These are phyloP conservation scores for Pseudonitzschia delicatissima DNA, from an alignment of 108 stramenopile species.

Conservation along the genomic window DNA sequence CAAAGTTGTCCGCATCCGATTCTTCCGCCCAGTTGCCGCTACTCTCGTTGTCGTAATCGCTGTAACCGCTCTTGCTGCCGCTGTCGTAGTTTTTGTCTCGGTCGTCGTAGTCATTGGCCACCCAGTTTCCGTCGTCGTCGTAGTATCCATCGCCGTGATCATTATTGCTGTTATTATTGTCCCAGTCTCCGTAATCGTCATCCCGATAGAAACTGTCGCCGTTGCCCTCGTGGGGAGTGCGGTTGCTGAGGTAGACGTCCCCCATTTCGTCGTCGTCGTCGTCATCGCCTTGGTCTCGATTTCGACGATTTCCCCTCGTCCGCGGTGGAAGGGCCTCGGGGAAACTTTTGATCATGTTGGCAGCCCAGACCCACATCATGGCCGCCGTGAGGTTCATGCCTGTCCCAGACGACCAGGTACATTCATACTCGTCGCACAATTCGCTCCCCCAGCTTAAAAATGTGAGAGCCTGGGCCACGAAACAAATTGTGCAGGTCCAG, in stretches of 20 bases:
- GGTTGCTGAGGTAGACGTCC: not conserved
- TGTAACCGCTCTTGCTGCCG: not conserved
- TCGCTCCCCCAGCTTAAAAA: constrained; percentile 38
- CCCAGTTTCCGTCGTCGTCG: constrained; percentile 14
- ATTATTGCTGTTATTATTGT: not conserved
- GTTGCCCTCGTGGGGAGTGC: constrained; percentile 13
- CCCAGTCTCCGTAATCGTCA: not conserved
- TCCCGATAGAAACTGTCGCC: constrained; percentile 4
- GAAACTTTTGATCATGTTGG: constrained; percentile 43
- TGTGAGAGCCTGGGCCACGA: constrained; percentile 26
- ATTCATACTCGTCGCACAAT: constrained; percentile 31
- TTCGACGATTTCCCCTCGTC: not conserved
- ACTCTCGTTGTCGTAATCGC: not conserved
- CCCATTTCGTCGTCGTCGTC: not conserved
- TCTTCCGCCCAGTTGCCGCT: not conserved
- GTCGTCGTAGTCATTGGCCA: constrained; percentile 5
- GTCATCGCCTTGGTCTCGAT: constrained; percentile 14
- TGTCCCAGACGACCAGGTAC: constrained; percentile 34
- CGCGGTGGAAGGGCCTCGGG: constrained; percentile 35
- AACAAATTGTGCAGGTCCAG: constrained; percentile 42
- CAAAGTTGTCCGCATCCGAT: not conserved
- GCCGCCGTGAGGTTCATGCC: constrained; percentile 38
- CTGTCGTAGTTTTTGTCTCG: not conserved
- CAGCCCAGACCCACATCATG: constrained; percentile 43
- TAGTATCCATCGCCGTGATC: constrained; percentile 19